Conservation (phyloP, 768 basidiomycete genomes). For the Leccinum olivaceopallidum region DNA sequence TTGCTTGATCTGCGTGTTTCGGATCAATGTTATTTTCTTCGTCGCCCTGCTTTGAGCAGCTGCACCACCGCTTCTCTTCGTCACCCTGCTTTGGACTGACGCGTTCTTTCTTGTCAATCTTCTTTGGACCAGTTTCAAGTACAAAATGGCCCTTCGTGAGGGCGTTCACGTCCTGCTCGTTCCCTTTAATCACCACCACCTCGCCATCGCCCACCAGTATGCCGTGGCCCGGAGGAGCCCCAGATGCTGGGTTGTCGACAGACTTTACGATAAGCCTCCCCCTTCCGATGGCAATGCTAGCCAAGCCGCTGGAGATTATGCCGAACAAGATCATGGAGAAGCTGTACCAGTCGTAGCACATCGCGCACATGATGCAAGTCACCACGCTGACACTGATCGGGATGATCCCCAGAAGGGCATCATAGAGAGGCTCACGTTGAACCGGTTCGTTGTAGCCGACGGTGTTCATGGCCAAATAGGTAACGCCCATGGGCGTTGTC, state of each 20-base stretch:
- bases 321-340: conserved; percentile 35
- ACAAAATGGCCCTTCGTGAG: conserved; percentile 33
- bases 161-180: conserved; percentile 27
- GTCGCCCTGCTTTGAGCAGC: not conserved
- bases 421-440: not conserved
- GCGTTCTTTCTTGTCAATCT: no score
- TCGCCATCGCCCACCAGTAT: conserved; percentile 18
- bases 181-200: conserved; percentile 31
- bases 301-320: conserved; percentile 32
- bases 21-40: not conserved
- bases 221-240: conserved; percentile 32
- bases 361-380: conserved; percentile 26
- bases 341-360: conserved; percentile 31
- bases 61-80: not conserved
- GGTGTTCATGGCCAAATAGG: conserved; percentile 22
- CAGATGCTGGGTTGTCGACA: conserved; percentile 16
- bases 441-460: conserved; percentile 6
- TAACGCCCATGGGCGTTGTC: conserved; percentile 14
- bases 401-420: conserved; percentile 19
- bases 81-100: not conserved
- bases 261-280: conserved; percentile 21
- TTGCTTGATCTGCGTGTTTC: not conserved
- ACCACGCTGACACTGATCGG: conserved; percentile 27
- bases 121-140: conserved; percentile 12
- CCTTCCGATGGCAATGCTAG: conserved; percentile 27